Evolutionary conservation across 2,329 filamentous ascomycete genomes (phyloP).

Genomic region (Dactylonectria macrodidyma): DNA sequence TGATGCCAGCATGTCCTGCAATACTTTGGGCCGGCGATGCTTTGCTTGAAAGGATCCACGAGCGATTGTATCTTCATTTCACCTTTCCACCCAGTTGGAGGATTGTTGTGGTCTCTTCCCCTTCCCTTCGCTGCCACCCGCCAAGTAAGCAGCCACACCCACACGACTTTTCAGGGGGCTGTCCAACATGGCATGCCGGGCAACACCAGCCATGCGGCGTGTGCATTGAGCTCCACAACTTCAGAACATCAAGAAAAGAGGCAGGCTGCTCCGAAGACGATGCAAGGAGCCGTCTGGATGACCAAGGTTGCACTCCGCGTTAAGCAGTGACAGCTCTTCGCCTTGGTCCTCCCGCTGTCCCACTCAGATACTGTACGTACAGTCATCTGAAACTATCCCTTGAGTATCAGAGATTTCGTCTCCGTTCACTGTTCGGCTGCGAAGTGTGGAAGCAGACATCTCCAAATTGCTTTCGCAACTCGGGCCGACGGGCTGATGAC

Average conservation of each 20-base stretch:
- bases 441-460: slow-evolving; percentile 33
- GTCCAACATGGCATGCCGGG: slow-evolving; percentile 34
- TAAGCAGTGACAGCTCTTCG: slow-evolving; percentile 45
- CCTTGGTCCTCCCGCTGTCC: slow-evolving; percentile 47
- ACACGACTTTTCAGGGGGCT: slow-evolving; percentile 22
- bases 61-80: neutral
- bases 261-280: slow-evolving; percentile 46
- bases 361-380: slow-evolving; percentile 49
- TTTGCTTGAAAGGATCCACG: neutral
- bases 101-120: neutral
- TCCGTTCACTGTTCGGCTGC: slow-evolving; percentile 19
- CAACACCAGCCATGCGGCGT: slow-evolving; percentile 38
- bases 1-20: neutral
- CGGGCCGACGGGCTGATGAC: slow-evolving; percentile 42
- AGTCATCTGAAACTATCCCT: slow-evolving; percentile 49
- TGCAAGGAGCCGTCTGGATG: slow-evolving; percentile 47
- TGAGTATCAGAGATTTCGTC: slow-evolving; percentile 32
- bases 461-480: slow-evolving; percentile 40
- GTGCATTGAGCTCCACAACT: slow-evolving; percentile 28
- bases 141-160: slow-evolving; percentile 1
- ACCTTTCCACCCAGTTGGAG: neutral
- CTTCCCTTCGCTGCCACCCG: neutral
- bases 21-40: neutral
- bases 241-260: slow-evolving; percentile 35
- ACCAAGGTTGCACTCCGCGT: slow-evolving; percentile 39